Percentiles rank a stretch among this genome's conserved stretches.
These are phyloP conservation scores for Lophiostoma macrostomum DNA, from an alignment of 495 filamentous ascomycete genomes.

Conservation along the genomic window DNA sequence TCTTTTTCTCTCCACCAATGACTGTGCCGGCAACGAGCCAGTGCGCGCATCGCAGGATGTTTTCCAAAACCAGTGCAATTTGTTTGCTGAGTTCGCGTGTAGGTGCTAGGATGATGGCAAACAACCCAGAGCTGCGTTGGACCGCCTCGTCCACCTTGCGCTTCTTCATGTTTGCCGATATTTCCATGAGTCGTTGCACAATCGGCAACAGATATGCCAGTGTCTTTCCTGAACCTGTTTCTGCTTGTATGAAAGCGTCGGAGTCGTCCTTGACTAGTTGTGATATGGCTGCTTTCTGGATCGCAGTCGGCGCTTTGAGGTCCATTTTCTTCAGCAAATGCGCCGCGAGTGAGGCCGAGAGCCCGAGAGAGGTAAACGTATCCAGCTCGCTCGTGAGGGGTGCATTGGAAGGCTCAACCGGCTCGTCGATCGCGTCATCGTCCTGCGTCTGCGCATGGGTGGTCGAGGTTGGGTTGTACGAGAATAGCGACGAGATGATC, in stretches of 20 bases:
- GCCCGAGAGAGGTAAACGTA: slow-evolving; percentile 77
- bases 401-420: slow-evolving; percentile 85
- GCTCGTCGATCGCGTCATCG: slow-evolving; percentile 46
- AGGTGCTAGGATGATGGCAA: slow-evolving; percentile 86
- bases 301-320: slow-evolving; percentile 87
- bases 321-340: slow-evolving; percentile 83
- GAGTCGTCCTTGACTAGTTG: slow-evolving; percentile 74
- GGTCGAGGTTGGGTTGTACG: slow-evolving; percentile 72
- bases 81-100: slow-evolving; percentile 93
- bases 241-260: slow-evolving; percentile 94
- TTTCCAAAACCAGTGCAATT: slow-evolving; percentile 79
- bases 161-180: slow-evolving; percentile 52
- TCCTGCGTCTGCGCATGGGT: slow-evolving; percentile 8
- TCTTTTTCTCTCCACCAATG: slow-evolving; percentile 95
- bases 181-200: slow-evolving; percentile 76
- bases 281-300: slow-evolving; percentile 83
- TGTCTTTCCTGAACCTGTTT: slow-evolving; percentile 97
- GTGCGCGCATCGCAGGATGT: slow-evolving; percentile 72
- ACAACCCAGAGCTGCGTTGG: slow-evolving; percentile 81
- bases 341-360: slow-evolving; percentile 72
- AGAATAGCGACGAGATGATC: slow-evolving; percentile 86
- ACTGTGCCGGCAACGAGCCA: slow-evolving; percentile 93
- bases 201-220: slow-evolving; percentile 90
- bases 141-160: slow-evolving; percentile 48
- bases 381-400: slow-evolving; percentile 77